Percentiles rank a stretch among this genome's conserved stretches.
Conservation (phyloP, 495 filamentous ascomycete species). For the Penicillium cosmopolitanum region DNA sequence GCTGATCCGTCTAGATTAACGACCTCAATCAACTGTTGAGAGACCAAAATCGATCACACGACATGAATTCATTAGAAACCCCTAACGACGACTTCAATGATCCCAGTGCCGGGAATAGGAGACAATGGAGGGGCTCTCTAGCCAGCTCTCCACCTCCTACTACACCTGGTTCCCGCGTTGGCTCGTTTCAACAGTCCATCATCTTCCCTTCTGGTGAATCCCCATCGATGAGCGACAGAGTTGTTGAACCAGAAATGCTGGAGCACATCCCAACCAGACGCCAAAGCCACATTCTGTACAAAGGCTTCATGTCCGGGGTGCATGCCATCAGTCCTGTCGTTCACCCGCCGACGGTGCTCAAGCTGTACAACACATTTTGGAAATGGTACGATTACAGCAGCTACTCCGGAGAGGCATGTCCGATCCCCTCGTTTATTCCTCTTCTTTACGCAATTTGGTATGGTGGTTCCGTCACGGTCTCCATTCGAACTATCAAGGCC, state of each 20-base stretch:
- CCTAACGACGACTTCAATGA: slow-evolving; percentile 27
- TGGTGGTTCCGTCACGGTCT: slow-evolving; percentile 51
- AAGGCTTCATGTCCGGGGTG: slow-evolving; percentile 52
- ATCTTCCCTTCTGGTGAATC: slow-evolving; percentile 45
- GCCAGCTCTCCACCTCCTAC: slow-evolving; percentile 18
- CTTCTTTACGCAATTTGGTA: slow-evolving; percentile 54
- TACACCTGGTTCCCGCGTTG: slow-evolving; percentile 18
- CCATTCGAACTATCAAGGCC: slow-evolving; percentile 46
- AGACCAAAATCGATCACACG: slow-evolving; percentile 47
- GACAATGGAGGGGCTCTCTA: slow-evolving; percentile 30
- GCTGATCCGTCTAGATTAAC: slow-evolving; percentile 39
- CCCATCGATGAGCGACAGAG: slow-evolving; percentile 37
- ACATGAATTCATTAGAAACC: slow-evolving; percentile 27
- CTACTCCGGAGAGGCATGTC: slow-evolving; percentile 47
- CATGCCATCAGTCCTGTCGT: slow-evolving; percentile 51
- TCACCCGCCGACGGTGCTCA: slow-evolving; percentile 48
- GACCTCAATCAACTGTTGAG: slow-evolving; percentile 51
- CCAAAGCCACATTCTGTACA: slow-evolving; percentile 53
- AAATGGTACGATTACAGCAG: slow-evolving; percentile 52
- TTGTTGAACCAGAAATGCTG: slow-evolving; percentile 50
- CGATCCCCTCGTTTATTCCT: slow-evolving; percentile 49
- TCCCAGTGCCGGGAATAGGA: slow-evolving; percentile 8
- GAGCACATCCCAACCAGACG: slow-evolving; percentile 47
- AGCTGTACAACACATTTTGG: slow-evolving; percentile 50
- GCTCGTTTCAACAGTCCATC: slow-evolving; percentile 43